A percentile compares a stretch with the other conserved stretches of the same genome.
Evolutionary conservation across 257 asterid species (phyloP).

Genomic region (Leonotis leonurus): DNA sequence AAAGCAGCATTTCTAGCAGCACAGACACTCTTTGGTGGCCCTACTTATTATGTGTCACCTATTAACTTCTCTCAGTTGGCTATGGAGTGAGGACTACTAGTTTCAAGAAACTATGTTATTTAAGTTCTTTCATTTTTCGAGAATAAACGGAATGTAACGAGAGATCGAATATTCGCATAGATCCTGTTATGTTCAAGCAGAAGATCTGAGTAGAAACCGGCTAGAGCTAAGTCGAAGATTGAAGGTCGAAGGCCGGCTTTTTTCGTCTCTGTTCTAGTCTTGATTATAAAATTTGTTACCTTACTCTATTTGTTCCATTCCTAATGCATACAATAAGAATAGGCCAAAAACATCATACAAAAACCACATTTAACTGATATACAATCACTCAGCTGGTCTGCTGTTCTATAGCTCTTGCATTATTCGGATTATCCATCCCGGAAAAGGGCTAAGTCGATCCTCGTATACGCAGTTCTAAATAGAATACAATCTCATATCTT

Average conservation of each 20-base stretch:
- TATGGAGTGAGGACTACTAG: slow-evolving; percentile 13
- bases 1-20: slow-evolving; percentile 47
- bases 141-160: neutral
- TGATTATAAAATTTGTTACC: neutral
- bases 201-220: neutral
- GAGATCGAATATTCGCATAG: neutral
- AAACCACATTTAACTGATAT: neutral
- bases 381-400: neutral
- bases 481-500: too few species aligned
- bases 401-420: too few species aligned
- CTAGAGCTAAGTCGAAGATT: neutral
- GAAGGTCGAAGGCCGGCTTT: slow-evolving; percentile 16
- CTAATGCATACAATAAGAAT: slow-evolving; percentile 4
- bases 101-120: neutral
- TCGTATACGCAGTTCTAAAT: too few species aligned
- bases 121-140: neutral
- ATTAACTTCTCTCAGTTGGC: slow-evolving; percentile 38
- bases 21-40: slow-evolving; percentile 34
- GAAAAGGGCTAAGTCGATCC: too few species aligned
- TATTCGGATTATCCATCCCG: too few species aligned
- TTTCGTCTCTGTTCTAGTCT: neutral
- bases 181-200: slow-evolving; percentile 1
- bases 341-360: neutral
- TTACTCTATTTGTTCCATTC: neutral
- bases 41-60: slow-evolving; percentile 32